Evolutionary conservation across 345 rosid genomes (phyloP).

Genomic region (Arabidopsis arenosa): DNA sequence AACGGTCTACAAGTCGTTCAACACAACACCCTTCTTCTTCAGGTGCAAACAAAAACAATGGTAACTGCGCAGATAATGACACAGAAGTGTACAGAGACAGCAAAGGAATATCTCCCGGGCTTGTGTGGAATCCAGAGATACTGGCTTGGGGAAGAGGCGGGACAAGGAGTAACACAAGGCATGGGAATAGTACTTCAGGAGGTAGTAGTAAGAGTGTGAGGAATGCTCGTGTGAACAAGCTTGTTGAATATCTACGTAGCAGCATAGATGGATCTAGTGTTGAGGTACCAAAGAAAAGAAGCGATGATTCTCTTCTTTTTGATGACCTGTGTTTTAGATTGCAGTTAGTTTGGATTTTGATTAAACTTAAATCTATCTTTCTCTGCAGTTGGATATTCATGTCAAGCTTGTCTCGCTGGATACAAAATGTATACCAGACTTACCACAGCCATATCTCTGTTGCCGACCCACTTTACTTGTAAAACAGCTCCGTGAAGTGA

Average conservation of each 20-base stretch:
- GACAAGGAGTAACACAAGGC: conserved; percentile 87
- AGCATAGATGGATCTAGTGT: conserved; percentile 62
- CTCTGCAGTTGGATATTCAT: conserved; percentile 68
- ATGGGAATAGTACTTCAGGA: conserved; percentile 65
- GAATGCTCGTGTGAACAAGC: conserved; percentile 68
- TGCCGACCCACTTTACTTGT: conserved; percentile 73
- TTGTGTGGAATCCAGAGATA: conserved; percentile 78
- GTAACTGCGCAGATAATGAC: conserved; percentile 64
- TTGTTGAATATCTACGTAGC: conserved; percentile 75
- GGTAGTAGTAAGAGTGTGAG: conserved; percentile 67
- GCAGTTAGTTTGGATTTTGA: conserved; percentile 4
- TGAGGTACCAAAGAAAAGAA: conserved; percentile 60
- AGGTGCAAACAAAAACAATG: conserved; percentile 60
- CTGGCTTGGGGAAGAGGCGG: conserved; percentile 99
- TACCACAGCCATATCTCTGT: conserved; percentile 80
- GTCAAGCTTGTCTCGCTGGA: conserved; percentile 81
- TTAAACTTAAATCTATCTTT: conserved; percentile 4
- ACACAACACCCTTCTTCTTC: conserved; percentile 71
- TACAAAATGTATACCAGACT: conserved; percentile 56
- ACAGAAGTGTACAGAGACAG: conserved; percentile 61
- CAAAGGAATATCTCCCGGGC: conserved; percentile 81
- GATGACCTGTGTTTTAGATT: background rate
- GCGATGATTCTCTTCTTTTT: conserved; percentile 23
- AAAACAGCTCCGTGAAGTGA: conserved; percentile 83
- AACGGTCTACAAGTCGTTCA: conserved; percentile 54